phyloP scores from a whole-genome alignment of 129 eudicot species.

The Deinandra increscens region DNA sequence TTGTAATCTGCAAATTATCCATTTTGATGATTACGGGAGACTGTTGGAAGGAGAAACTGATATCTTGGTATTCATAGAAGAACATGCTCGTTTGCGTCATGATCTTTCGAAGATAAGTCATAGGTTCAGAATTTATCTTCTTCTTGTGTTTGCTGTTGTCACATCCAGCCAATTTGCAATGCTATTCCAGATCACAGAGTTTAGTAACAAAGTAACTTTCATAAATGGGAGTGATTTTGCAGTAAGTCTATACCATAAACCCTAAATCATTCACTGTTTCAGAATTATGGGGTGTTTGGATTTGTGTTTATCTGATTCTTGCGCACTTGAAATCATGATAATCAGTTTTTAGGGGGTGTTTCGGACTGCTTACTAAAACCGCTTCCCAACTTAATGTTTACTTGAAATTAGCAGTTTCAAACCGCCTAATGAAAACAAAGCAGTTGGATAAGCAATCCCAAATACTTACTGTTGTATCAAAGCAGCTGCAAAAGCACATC shows the following conservation, averaged over 20 bases:
- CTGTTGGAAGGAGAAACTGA: constrained; percentile 68
- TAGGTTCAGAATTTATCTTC: constrained; percentile 70
- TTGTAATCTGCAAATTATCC: constrained; percentile 72
- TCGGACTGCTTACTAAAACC: background rate
- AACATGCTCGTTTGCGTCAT: constrained; percentile 62
- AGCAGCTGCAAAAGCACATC: background rate
- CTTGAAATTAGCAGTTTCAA: background rate
- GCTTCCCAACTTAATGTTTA: background rate
- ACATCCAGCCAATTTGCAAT: constrained; percentile 67
- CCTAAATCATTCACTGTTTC: background rate
- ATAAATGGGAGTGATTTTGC: constrained; percentile 81
- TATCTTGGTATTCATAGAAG: constrained; percentile 54
- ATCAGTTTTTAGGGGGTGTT: background rate
- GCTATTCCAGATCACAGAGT: constrained; percentile 59
- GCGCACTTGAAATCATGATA: background rate
- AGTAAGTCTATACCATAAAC: constrained; percentile 44
- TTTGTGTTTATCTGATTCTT: background rate
- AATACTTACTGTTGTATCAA: background rate
- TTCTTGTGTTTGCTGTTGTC: constrained; percentile 62
- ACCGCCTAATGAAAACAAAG: too few relatives aligned
- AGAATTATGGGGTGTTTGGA: background rate
- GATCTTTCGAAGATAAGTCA: constrained; percentile 85
- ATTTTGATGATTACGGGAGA: constrained; percentile 71
- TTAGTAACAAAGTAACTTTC: constrained; percentile 51
- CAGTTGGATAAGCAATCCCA: too few relatives aligned